These are phyloP conservation scores for Aspergillus cejpii DNA, from an alignment of 2,329 filamentous ascomycete species.

Conservation along the genomic window DNA sequence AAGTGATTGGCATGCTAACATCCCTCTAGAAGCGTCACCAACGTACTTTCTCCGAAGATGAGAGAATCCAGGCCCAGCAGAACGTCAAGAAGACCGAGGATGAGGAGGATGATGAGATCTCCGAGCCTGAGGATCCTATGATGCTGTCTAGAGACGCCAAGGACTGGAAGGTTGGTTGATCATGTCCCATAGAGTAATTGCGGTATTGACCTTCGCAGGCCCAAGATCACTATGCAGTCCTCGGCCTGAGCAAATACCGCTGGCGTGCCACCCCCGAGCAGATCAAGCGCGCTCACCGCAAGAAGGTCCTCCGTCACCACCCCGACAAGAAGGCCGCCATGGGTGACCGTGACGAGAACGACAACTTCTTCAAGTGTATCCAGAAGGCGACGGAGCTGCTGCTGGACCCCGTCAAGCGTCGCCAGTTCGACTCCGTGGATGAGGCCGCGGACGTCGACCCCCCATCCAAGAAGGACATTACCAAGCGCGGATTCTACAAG, in stretches of 20 bases:
- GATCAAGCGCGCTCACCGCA: constrained; percentile 98
- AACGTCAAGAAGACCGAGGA: constrained; percentile 94
- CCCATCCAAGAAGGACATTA: constrained; percentile 80
- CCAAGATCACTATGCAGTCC: constrained; percentile 97
- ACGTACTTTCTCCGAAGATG: constrained; percentile 97
- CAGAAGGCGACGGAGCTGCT: constrained; percentile 95
- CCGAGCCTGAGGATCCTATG: constrained; percentile 86
- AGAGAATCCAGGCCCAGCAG: constrained; percentile 91
- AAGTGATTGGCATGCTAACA: constrained; percentile 15
- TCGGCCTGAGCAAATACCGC: constrained; percentile 87
- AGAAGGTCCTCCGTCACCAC: constrained; percentile 98
- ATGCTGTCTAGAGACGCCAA: constrained; percentile 91
- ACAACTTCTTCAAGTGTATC: constrained; percentile 99
- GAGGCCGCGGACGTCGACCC: constrained; percentile 88
- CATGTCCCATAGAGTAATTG: too few relatives aligned
- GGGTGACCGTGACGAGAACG: constrained; percentile 74
- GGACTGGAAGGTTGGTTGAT: constrained; percentile 83
- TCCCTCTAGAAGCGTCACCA: constrained; percentile 65
- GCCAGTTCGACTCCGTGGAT: constrained; percentile 95
- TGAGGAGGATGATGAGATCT: constrained; percentile 82
- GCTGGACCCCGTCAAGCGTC: constrained; percentile 81
- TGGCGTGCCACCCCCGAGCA: constrained; percentile 92
- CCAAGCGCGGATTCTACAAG: constrained; percentile 91
- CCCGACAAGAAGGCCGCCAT: constrained; percentile 96
- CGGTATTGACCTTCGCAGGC: constrained; percentile 45